Evolutionary conservation across 352 stramenopile species (phyloP), one percentile per base, ranked within the genome.

Genomic region (Phytopythium vexans): DNA sequence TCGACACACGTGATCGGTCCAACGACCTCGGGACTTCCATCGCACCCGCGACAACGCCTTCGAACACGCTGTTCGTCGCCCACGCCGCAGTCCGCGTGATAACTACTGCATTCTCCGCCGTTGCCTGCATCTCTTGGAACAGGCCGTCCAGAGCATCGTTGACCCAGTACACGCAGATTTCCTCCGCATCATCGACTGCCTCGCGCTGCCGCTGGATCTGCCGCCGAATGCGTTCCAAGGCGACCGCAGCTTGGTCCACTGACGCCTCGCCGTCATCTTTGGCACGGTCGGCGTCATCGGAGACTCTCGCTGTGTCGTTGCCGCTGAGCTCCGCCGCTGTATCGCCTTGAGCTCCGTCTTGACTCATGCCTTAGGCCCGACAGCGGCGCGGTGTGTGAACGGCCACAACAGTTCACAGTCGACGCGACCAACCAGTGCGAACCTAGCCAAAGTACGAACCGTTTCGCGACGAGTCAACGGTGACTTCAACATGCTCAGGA

Each of bases 101-200:
- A 4, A 66, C 48, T 0, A 40, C 36, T 16, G 48, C 41, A 50
- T 70, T 85, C 37, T 80, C 60, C 3, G 64, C 43, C 6, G 52
- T 50, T 16, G 77, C 64, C 39, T 71, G 63, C 68, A 82, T 78
- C 39, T 80, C 63, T 27, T 67, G 31, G 12, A 85, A 85, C 33
- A 85, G 70, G n/a, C 63, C 66, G 16, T 64, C 51, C 10, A 80
- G 35, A 6, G 75, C 41, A 32, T 78, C 74, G 8, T 65, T 46
- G 11, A 77, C 4, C 5, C 80, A 35, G 38, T 60, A 66, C 10
- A 68, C 55, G 14, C 58, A 67, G 1, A 62, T 55, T 5, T 78
- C 66, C 44, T 85, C 74, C 0, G 71, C 64, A 15, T 78, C 69
- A 7, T 56, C 66, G 21, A 82, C 43, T 8, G 43, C 10, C 14